Evolutionary conservation across 2,329 filamentous ascomycete species (phyloP), one percentile per base, ranked within the genome.

Genomic region (Teratosphaeria epicoccoides): DNA sequence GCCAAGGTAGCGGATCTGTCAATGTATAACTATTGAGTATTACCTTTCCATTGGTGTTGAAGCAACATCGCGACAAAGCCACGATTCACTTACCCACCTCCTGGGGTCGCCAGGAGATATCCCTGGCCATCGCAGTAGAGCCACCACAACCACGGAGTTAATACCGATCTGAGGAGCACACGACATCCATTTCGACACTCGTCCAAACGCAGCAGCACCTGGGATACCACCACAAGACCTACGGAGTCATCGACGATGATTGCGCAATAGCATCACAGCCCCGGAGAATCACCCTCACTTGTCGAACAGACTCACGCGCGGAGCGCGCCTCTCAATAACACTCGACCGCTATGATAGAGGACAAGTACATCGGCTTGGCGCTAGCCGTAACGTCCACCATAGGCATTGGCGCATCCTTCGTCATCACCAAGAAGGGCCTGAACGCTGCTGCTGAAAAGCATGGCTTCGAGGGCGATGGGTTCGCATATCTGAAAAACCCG

Each of bases 401-500:
- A 66, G 84, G 84, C 58, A 89, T 89, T 71, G 85, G 85, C 86
- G 78, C 63, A 77, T 69, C 62, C 49, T 98, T 98, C 71, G 91
- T 98, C 61, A 96, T 98, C 65, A 98, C 94, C 46, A 98, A 98
- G 75, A 97, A 96, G 80, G 91, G 91, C 59, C 79, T 98, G 61
- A 88, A 90, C 70, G 87, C 95, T 70, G 88, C 89, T 57, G 88
- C 87, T 66, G 85, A 95, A 71, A 81, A 83, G 63, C 90, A 96
- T 73, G 94, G 93, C 46, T 98, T 97, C 67, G 89, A 96, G 68
- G 93, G 94, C 61, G 93, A 97, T 63, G 93, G 93, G 52, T 98
- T 87, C 70, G 84, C 88, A 66, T 98, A 98, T 71, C 72, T 98
- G 52, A 87, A 84, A 68, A 97, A 87, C 68, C 90, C 91, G n/a